phyloP scores from a whole-genome alignment of 1,284 basidiomycete genomes.

The Ceratorhiza oryzae-sativae region DNA sequence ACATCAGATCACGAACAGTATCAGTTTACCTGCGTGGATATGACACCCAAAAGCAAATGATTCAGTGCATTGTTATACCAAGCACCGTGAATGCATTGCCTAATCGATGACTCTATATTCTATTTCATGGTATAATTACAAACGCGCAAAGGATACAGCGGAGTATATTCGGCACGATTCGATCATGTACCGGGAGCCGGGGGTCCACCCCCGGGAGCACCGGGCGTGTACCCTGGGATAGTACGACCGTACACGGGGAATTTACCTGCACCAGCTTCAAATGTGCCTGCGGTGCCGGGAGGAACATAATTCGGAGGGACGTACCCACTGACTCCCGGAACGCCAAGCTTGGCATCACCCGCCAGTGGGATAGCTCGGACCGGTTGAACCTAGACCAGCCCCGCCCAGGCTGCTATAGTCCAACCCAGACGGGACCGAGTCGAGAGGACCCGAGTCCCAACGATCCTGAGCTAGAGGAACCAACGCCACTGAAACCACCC shows the following conservation, averaged over 20 bases:
- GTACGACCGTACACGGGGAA: neutral
- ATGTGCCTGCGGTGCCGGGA: neutral
- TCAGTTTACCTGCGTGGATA: too few species aligned
- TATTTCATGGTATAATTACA: too few species aligned
- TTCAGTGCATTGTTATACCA: too few species aligned
- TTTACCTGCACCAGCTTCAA: neutral
- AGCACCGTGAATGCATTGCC: too few species aligned
- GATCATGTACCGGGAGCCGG: neutral
- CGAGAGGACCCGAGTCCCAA: neutral
- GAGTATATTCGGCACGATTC: too few species aligned
- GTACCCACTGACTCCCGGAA: neutral
- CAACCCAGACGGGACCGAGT: neutral
- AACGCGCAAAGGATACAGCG: too few species aligned
- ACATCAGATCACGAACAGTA: too few species aligned
- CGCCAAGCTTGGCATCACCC: neutral
- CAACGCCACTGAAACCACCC: too few species aligned
- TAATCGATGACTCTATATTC: too few species aligned
- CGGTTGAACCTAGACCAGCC: neutral
- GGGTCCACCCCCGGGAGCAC: neutral
- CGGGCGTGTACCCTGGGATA: slow-evolving; percentile 6
- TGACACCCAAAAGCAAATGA: too few species aligned
- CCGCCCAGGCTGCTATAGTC: neutral
- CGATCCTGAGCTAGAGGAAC: neutral
- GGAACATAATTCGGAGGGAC: neutral
- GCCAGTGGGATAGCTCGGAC: neutral